Evolutionary conservation across 2,329 filamentous ascomycete species (phyloP).

Genomic region (Aureobasidium melanogenum): DNA sequence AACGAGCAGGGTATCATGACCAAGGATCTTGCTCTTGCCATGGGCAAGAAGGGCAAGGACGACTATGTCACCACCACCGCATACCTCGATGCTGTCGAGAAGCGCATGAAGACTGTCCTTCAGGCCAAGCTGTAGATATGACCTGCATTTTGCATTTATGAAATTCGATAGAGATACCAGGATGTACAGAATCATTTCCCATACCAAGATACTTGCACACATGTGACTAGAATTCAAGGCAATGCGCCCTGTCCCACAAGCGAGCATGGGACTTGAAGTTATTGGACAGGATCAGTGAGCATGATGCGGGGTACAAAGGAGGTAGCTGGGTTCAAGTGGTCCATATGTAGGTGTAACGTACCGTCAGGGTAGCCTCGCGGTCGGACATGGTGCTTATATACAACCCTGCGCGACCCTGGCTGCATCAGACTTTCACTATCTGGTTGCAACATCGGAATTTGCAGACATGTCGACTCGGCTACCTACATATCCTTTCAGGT

Average conservation of each 20-base stretch:
- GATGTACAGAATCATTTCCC: neutral
- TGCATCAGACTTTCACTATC: neutral
- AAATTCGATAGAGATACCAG: slow-evolving; percentile 5
- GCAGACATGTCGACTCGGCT: neutral
- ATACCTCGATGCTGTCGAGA: slow-evolving; percentile 90
- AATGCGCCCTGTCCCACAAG: neutral
- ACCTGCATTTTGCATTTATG: neutral
- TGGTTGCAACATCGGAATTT: neutral
- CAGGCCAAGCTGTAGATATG: slow-evolving; percentile 60
- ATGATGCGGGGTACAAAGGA: neutral
- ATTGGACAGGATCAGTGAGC: neutral
- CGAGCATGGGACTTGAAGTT: neutral
- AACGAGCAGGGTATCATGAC: slow-evolving; percentile 96
- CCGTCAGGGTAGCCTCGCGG: neutral
- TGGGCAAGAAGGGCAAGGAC: slow-evolving; percentile 75
- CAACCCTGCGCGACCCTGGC: neutral
- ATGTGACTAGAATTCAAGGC: neutral
- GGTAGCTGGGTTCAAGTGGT: neutral
- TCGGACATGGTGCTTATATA: neutral
- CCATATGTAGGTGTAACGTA: neutral
- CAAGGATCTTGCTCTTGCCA: slow-evolving; percentile 94
- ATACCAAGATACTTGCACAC: neutral
- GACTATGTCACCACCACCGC: slow-evolving; percentile 87
- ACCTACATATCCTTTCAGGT: too few relatives aligned
- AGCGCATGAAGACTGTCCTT: slow-evolving; percentile 69